phyloP scores from a whole-genome alignment of 148 eudicot genomes.

The Cornus kousa region DNA sequence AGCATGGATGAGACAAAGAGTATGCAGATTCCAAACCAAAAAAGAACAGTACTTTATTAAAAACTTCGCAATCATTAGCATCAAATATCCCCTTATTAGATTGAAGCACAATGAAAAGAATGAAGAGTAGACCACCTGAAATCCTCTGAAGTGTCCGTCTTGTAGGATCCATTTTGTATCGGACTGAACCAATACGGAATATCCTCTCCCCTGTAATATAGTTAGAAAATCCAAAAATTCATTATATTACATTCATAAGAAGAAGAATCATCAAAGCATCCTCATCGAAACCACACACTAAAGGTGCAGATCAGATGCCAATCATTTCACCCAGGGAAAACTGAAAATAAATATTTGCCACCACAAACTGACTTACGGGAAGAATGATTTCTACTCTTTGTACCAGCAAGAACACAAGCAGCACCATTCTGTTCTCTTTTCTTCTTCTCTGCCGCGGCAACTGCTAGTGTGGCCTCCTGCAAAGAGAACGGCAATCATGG shows the following conservation, averaged over 20 bases:
- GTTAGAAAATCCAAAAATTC: conserved; percentile 12
- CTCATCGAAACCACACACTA: background rate
- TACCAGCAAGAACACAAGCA: conserved; percentile 32
- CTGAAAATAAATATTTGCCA: conserved; percentile 18
- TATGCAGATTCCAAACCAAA: background rate
- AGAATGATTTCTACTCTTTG: conserved; percentile 38
- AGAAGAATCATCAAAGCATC: conserved; percentile 4
- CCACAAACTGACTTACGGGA: conserved; percentile 55
- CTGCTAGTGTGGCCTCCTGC: conserved; percentile 78
- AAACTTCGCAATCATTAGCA: background rate
- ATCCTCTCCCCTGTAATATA: conserved; percentile 68
- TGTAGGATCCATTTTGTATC: conserved; percentile 83
- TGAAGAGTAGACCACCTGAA: conserved; percentile 43
- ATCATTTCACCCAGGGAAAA: background rate
- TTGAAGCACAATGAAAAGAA: conserved; percentile 6
- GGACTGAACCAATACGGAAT: conserved; percentile 70
- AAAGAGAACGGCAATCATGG: conserved; percentile 4
- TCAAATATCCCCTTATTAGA: background rate
- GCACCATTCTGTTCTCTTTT: conserved; percentile 39
- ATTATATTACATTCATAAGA: background rate
- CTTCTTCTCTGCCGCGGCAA: conserved; percentile 52
- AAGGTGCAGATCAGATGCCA: background rate
- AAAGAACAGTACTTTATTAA: too few relatives aligned
- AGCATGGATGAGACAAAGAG: background rate
- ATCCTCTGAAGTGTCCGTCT: conserved; percentile 75